phyloP scores from a whole-genome alignment of 768 basidiomycete genomes.

The Lactarius quietus region DNA sequence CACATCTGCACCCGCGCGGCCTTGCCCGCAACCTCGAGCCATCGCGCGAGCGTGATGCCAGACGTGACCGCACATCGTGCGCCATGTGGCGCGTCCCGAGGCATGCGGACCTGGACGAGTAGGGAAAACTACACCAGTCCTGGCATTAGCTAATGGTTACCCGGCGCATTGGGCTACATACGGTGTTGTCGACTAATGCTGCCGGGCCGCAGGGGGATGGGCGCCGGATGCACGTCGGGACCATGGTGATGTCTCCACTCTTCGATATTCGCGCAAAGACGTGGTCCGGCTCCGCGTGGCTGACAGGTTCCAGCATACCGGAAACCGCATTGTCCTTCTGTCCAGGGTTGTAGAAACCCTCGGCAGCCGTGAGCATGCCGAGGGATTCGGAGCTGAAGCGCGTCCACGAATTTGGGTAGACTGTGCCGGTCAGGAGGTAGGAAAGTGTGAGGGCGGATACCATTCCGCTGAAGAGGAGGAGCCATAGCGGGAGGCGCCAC shows the following conservation, averaged over 20 bases:
- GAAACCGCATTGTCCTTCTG: neutral
- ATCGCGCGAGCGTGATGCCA: conserved; percentile 10
- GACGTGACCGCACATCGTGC: conserved; percentile 13
- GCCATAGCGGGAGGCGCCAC: conserved; percentile 20
- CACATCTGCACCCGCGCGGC: conserved; percentile 10
- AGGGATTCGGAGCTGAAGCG: conserved; percentile 10
- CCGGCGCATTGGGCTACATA: neutral
- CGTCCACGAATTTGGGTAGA: conserved; percentile 15
- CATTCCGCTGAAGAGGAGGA: conserved; percentile 15
- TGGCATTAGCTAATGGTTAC: too few relatives aligned
- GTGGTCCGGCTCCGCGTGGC: neutral
- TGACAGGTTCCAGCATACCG: neutral
- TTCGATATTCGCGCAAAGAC: neutral
- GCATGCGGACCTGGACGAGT: conserved; percentile 16
- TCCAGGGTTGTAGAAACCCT: neutral
- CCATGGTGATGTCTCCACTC: neutral
- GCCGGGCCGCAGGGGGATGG: conserved; percentile 12
- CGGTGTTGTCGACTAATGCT: conserved; percentile 9
- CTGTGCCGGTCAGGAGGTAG: conserved; percentile 15
- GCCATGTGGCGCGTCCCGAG: conserved; percentile 1
- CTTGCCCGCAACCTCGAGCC: conserved; percentile 4
- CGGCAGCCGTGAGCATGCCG: neutral
- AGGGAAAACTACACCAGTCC: conserved; percentile 1
- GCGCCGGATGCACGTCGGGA: neutral
- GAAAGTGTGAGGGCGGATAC: conserved; percentile 17